Conservation (phyloP, 2,329 filamentous ascomycete genomes). For the Neurospora crassa region DNA sequence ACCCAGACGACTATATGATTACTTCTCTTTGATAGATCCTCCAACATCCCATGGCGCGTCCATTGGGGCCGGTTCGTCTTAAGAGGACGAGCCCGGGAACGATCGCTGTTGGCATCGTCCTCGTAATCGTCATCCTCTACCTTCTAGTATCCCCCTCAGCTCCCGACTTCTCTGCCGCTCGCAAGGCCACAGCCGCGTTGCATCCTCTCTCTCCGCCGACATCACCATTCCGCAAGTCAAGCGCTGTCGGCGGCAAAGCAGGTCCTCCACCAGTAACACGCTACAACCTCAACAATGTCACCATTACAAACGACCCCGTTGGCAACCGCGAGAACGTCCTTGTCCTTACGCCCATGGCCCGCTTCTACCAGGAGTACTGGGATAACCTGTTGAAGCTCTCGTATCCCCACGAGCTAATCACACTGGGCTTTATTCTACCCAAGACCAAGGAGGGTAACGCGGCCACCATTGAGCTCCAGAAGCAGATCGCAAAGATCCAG, state of each 20-base stretch:
- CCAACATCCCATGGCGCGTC: constrained; percentile 38
- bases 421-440: constrained; percentile 89
- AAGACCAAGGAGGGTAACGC: constrained; percentile 87
- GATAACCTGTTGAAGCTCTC: constrained; percentile 74
- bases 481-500: constrained; percentile 77
- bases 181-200: constrained; percentile 44
- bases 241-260: constrained; percentile 41
- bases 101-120: constrained; percentile 58
- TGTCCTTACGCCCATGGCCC: constrained; percentile 83
- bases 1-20: background rate
- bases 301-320: constrained; percentile 65
- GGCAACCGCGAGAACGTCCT: constrained; percentile 77
- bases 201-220: constrained; percentile 66
- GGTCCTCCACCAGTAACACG: constrained; percentile 77
- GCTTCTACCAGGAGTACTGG: constrained; percentile 95
- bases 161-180: constrained; percentile 21
- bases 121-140: constrained; percentile 63
- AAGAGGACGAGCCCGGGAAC: constrained; percentile 74
- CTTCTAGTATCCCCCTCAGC: constrained; percentile 46
- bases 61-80: constrained; percentile 58
- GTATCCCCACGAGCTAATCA: constrained; percentile 93
- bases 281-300: constrained; percentile 94
- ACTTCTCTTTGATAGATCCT: constrained; percentile 8
- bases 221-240: constrained; percentile 58
- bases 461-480: constrained; percentile 74